A percentile compares a stretch with the other conserved stretches of the same genome.
These are phyloP conservation scores for Cupressus sempervirens DNA, from an alignment of 75 land plant species.

Conservation along the genomic window DNA sequence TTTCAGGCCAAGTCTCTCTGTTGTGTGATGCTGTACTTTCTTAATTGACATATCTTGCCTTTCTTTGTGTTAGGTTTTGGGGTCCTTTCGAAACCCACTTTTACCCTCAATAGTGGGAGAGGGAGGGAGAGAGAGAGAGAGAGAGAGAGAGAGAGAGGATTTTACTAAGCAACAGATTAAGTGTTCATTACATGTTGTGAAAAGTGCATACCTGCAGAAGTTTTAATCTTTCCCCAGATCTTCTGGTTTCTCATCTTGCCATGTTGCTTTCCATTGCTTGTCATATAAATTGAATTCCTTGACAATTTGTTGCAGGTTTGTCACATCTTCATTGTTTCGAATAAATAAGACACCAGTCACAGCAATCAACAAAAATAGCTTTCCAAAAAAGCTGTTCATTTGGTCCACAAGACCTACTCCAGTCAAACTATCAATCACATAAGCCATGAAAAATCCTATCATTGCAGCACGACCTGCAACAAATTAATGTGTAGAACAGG, in stretches of 20 bases:
- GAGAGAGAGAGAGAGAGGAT: neutral
- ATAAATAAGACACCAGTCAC: constrained; percentile 77
- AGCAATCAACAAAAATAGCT: constrained; percentile 68
- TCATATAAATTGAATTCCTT: constrained; percentile 92
- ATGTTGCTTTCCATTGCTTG: constrained; percentile 98
- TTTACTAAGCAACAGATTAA: neutral
- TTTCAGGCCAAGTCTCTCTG: no score
- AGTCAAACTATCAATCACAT: constrained; percentile 80
- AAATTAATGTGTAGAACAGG: neutral
- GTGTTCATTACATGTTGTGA: neutral
- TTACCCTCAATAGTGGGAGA: no score
- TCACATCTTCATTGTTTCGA: constrained; percentile 83
- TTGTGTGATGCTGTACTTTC: no score
- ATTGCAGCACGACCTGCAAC: constrained; percentile 94
- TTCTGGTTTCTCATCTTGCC: constrained; percentile 66
- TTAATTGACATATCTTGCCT: no score
- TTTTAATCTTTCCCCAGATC: constrained; percentile 18
- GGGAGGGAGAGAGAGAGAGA: no score
- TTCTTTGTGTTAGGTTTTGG: no score
- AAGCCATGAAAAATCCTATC: constrained; percentile 94
- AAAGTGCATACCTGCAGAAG: neutral
- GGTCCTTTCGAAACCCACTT: no score
- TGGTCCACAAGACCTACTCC: constrained; percentile 95
- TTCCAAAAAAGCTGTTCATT: constrained; percentile 88
- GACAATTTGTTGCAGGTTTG: constrained; percentile 54